Evolutionary conservation across 1,284 basidiomycete species (phyloP).

Genomic region (Pulveroboletus ridleyi): DNA sequence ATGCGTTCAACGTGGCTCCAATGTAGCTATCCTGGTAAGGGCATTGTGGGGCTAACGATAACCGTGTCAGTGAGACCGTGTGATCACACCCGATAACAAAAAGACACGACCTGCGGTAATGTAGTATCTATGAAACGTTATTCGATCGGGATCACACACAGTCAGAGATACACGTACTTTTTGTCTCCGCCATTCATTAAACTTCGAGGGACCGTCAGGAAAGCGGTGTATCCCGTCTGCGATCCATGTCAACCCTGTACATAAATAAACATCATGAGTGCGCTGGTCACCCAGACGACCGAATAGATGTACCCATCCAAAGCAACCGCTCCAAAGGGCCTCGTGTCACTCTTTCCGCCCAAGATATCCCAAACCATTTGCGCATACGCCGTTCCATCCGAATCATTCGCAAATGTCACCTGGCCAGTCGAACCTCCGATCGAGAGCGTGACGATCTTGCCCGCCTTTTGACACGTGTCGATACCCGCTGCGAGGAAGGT

Average conservation of each 20-base stretch:
- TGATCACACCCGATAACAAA: background rate
- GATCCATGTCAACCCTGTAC: slow-evolving; percentile 64
- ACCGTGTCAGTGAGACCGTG: slow-evolving; percentile 11
- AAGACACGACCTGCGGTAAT: slow-evolving; percentile 49
- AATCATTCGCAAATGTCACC: slow-evolving; percentile 56
- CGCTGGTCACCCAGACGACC: slow-evolving; percentile 14
- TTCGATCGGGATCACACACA: background rate
- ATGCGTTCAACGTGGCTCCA: slow-evolving; percentile 57
- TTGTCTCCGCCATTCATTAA: slow-evolving; percentile 57
- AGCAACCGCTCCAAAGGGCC: slow-evolving; percentile 69
- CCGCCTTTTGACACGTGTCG: slow-evolving; percentile 63
- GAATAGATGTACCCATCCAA: slow-evolving; percentile 62
- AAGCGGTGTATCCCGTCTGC: slow-evolving; percentile 55
- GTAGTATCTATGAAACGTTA: slow-evolving; percentile 53
- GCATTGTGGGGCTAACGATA: slow-evolving; percentile 60
- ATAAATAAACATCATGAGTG: slow-evolving; percentile 12
- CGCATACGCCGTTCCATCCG: slow-evolving; percentile 58
- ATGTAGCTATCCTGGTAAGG: slow-evolving; percentile 67
- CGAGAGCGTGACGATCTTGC: slow-evolving; percentile 70
- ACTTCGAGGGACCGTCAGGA: slow-evolving; percentile 57
- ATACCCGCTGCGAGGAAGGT: slow-evolving; percentile 60
- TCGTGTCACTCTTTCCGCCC: slow-evolving; percentile 49
- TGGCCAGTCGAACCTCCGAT: slow-evolving; percentile 67
- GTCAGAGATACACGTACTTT: slow-evolving; percentile 40
- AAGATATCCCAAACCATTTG: slow-evolving; percentile 69